These are phyloP conservation scores for Rhizopogon rudus DNA, from an alignment of 768 basidiomycete genomes.

Conservation along the genomic window DNA sequence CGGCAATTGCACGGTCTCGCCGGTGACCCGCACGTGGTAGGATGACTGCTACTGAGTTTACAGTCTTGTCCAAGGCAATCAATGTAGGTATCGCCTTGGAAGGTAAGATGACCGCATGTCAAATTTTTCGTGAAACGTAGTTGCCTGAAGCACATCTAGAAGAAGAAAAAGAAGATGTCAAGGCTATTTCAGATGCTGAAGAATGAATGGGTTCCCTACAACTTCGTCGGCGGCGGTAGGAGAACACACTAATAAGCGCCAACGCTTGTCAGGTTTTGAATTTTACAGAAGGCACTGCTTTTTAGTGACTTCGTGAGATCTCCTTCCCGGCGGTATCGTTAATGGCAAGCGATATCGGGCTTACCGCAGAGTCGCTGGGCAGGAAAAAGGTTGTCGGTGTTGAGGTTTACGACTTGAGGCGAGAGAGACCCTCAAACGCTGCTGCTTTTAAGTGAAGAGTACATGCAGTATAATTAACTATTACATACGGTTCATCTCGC, in stretches of 20 bases:
- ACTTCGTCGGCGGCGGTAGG: slow-evolving; percentile 53
- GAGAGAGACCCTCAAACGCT: not conserved
- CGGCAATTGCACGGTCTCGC: slow-evolving; percentile 41
- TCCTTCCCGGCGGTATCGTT: slow-evolving; percentile 3
- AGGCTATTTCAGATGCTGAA: slow-evolving; percentile 5
- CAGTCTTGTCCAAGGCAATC: slow-evolving; percentile 52
- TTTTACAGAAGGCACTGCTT: slow-evolving; percentile 11
- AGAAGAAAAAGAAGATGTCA: not conserved
- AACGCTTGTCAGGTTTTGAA: slow-evolving; percentile 4
- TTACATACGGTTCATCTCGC: slow-evolving; percentile 12
- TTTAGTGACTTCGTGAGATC: slow-evolving; percentile 9
- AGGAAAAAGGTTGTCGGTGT: not conserved
- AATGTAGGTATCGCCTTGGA: slow-evolving; percentile 34
- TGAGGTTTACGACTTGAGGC: not conserved
- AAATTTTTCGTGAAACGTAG: slow-evolving; percentile 47
- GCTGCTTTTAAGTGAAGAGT: slow-evolving; percentile 8
- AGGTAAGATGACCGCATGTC: slow-evolving; percentile 53
- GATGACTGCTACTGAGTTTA: slow-evolving; percentile 45
- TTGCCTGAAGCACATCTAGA: slow-evolving; percentile 59
- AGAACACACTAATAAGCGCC: slow-evolving; percentile 18
- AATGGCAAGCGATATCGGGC: not conserved
- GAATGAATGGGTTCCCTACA: slow-evolving; percentile 11
- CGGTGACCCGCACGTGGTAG: slow-evolving; percentile 34
- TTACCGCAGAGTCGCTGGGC: slow-evolving; percentile 1
- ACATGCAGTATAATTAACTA: slow-evolving; percentile 7